Evolutionary conservation across 2,329 filamentous ascomycete species (phyloP).

Genomic region (Nemania abortiva): DNA sequence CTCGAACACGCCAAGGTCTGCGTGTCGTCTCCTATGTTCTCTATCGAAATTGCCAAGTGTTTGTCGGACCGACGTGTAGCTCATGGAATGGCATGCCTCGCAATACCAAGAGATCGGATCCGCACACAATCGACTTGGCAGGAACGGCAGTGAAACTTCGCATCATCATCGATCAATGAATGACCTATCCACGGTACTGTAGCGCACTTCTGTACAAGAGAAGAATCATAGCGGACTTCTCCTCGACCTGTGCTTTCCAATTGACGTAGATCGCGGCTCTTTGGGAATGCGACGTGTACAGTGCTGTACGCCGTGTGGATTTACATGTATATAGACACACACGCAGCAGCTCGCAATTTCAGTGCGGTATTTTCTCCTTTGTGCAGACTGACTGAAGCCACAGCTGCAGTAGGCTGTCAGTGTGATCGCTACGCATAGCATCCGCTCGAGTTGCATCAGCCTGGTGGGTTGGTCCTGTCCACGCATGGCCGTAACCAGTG

Average conservation of each 20-base stretch:
- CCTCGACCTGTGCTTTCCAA: neutral
- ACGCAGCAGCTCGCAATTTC: constrained; percentile 1
- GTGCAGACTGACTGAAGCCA: constrained; percentile 31
- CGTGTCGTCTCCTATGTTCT: constrained; percentile 30
- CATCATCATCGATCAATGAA: constrained; percentile 17
- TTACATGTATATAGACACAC: constrained; percentile 7
- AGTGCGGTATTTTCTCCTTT: constrained; percentile 34
- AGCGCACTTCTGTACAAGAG: neutral
- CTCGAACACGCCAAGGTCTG: constrained; percentile 34
- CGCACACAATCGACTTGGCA: constrained; percentile 40
- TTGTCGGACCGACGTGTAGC: constrained; percentile 41
- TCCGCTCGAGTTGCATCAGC: constrained; percentile 19
- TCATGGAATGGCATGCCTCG: constrained; percentile 30
- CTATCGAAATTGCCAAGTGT: constrained; percentile 37
- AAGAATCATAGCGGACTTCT: neutral
- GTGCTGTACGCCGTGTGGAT: constrained; percentile 26
- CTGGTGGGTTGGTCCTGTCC: neutral
- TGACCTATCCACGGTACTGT: constrained; percentile 1
- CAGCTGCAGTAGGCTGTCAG: constrained; percentile 30
- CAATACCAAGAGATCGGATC: constrained; percentile 41
- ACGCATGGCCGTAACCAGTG: constrained; percentile 11
- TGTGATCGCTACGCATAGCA: constrained; percentile 20
- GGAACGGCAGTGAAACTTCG: constrained; percentile 39
- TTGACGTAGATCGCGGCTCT: constrained; percentile 11
- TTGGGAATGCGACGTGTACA: constrained; percentile 31